Percentiles rank a stretch among this genome's conserved stretches.
phyloP scores from a whole-genome alignment of 2,329 filamentous ascomycete species.

The Colletotrichum abscissum region DNA sequence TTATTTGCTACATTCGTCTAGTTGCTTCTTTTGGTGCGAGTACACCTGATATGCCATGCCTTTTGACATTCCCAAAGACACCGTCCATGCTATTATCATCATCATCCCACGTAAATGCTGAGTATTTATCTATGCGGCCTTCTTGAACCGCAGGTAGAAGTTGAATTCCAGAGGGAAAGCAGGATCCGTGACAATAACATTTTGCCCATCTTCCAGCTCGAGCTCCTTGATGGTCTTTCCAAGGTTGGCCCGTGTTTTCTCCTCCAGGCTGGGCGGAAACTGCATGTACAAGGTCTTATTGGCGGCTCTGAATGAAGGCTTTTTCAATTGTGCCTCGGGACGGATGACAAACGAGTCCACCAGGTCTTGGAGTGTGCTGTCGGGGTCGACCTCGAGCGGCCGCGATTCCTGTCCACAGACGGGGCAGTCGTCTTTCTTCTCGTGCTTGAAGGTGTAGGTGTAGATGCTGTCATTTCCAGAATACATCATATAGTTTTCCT shows the following conservation, averaged over 20 bases:
- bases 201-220: slow-evolving; percentile 79
- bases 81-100: slow-evolving; percentile 25
- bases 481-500: slow-evolving; percentile 99
- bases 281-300: slow-evolving; percentile 92
- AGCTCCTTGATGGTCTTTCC: slow-evolving; percentile 81
- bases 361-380: slow-evolving; percentile 82
- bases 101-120: slow-evolving; percentile 9
- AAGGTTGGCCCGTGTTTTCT: slow-evolving; percentile 86
- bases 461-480: slow-evolving; percentile 96
- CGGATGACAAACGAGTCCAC: slow-evolving; percentile 85
- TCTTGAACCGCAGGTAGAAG: slow-evolving; percentile 63
- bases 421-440: slow-evolving; percentile 93
- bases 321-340: slow-evolving; percentile 93
- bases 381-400: slow-evolving; percentile 76
- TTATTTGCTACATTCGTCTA: not conserved
- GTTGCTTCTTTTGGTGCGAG: not conserved
- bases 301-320: slow-evolving; percentile 84
- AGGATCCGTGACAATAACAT: slow-evolving; percentile 93
- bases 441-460: slow-evolving; percentile 96
- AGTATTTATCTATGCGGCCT: slow-evolving; percentile 22
- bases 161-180: slow-evolving; percentile 80
- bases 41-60: not conserved
- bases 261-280: slow-evolving; percentile 81
- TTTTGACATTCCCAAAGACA: not conserved
- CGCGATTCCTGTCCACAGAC: slow-evolving; percentile 90